Conservation (phyloP, 768 basidiomycete species). For the Russula ochroleuca region DNA sequence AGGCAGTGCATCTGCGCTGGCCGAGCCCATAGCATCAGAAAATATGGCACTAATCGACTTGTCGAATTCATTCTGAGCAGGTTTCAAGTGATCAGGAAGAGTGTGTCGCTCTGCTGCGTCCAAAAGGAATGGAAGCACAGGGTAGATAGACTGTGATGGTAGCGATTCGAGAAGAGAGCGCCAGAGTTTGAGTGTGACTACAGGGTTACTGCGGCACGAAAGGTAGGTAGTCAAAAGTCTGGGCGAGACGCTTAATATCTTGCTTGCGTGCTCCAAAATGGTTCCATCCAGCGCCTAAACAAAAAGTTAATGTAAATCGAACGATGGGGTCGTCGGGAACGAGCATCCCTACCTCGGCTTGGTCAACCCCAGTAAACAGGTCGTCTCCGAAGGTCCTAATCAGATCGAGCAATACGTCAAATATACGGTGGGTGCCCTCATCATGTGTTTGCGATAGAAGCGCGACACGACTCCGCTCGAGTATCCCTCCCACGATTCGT, state of each 20-base stretch:
- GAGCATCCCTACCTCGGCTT: slow-evolving; percentile 42
- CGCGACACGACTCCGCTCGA: slow-evolving; percentile 35
- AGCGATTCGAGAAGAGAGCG: slow-evolving; percentile 44
- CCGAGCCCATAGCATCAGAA: slow-evolving; percentile 36
- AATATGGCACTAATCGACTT: slow-evolving; percentile 40
- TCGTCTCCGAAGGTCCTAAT: slow-evolving; percentile 49
- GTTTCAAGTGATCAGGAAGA: slow-evolving; percentile 46
- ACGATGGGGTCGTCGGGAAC: not conserved
- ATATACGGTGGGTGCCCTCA: slow-evolving; percentile 24
- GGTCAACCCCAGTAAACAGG: slow-evolving; percentile 43
- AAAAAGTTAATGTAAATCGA: not conserved
- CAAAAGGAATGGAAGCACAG: slow-evolving; percentile 39
- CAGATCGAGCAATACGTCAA: slow-evolving; percentile 40
- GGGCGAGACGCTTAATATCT: slow-evolving; percentile 41
- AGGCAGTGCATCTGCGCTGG: slow-evolving; percentile 31
- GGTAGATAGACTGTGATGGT: slow-evolving; percentile 35
- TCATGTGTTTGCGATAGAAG: slow-evolving; percentile 29
- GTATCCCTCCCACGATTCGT: slow-evolving; percentile 36
- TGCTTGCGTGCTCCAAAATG: slow-evolving; percentile 38
- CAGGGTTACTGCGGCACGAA: slow-evolving; percentile 37
- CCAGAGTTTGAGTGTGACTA: slow-evolving; percentile 41
- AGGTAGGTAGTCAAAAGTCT: slow-evolving; percentile 52
- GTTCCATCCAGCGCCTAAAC: slow-evolving; percentile 46
- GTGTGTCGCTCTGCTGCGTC: slow-evolving; percentile 38
- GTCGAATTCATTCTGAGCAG: slow-evolving; percentile 45